Evolutionary conservation across 1,284 basidiomycete genomes (phyloP).

Genomic region (Inonotus hispidus): DNA sequence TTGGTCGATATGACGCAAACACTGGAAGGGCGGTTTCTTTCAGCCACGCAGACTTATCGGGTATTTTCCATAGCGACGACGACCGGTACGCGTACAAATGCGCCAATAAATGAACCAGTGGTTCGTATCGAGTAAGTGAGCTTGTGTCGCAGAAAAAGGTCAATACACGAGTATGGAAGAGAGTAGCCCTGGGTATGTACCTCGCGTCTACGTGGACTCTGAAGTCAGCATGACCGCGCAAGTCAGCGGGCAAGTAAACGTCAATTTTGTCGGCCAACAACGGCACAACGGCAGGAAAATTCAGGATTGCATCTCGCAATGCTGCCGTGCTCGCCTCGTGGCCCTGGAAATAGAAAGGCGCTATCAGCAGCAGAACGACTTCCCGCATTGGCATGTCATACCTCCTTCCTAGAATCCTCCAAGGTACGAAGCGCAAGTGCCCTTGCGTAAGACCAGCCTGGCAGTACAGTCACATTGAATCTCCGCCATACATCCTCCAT

Average conservation of each 20-base stretch:
- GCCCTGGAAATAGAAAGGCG: conserved; percentile 29
- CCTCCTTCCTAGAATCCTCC: conserved; percentile 48
- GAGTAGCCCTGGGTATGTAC: conserved; percentile 33
- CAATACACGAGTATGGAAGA: conserved; percentile 23
- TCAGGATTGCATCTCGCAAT: conserved; percentile 64
- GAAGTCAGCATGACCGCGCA: conserved; percentile 59
- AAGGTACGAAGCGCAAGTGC: conserved; percentile 64
- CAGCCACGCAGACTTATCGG: conserved; percentile 66
- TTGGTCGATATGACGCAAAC: conserved; percentile 31
- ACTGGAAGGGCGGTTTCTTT: conserved; percentile 42
- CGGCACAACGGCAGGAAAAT: conserved; percentile 77
- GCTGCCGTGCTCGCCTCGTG: conserved; percentile 59
- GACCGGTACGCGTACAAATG: conserved; percentile 83
- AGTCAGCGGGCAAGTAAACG: conserved; percentile 50
- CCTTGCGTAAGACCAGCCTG: conserved; percentile 77
- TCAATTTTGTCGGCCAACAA: conserved; percentile 83
- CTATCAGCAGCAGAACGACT: neutral
- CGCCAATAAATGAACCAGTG: conserved; percentile 64
- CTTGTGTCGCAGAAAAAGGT: conserved; percentile 5
- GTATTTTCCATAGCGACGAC: conserved; percentile 74
- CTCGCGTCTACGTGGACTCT: conserved; percentile 61
- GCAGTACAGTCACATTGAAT: conserved; percentile 56
- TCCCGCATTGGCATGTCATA: conserved; percentile 27
- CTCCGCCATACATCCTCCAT: conserved; percentile 28
- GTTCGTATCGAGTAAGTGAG: conserved; percentile 28